Base-by-base conservation (phyloP, 1,139 yeast species). In the Kurtzmaniella quercitrusa region DNA sequence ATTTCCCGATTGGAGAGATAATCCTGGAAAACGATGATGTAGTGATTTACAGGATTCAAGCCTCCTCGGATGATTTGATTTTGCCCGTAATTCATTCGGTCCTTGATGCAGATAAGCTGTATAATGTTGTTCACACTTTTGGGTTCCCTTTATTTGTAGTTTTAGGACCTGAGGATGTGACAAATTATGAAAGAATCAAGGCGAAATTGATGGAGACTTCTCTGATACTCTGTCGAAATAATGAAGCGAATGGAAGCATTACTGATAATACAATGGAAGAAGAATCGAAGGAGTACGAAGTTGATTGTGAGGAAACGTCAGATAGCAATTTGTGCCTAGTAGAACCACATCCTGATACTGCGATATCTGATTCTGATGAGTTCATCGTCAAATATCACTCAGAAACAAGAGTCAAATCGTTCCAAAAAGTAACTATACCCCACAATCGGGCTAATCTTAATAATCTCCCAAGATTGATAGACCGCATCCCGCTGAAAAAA, bases 121-220 rank as follows among this genome's bases (percentile, higher is more conserved):
- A 72, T 50, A 63, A 65, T 21, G 51, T 68, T 23, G 58, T 56
- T 3, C 66, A 65, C 45, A 52, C 64, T 2, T 85, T 87, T 64
- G 94, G 90, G 1, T 62, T 84, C 2, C 97, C 98, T 1, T 79
- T 88, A 53, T 84, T 89, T 55, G 69, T 89, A 34, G 74, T 81
- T 0, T 57, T 87, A 21, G 63, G 74, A 4, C 68, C 67, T 11
- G 83, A 82, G 44, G 71, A 67, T 5, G 71, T 78, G 11, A 48
- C 47, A 18, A 64, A 72, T 40, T 81, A 77, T 56, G 83, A 82
- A 2, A 55, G 60, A 1, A 79, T 89, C 23, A 64, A 84, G 49
- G 59, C 62, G 16, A 85, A 85, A 54, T 54, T 36, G 12, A 19
- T 19, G 19, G 24, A 36, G n/a, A 19, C 25, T 21, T 19, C 58